Evolutionary conservation across 2,329 filamentous ascomycete species (phyloP).

Genomic region (Pezicula radicicola): DNA sequence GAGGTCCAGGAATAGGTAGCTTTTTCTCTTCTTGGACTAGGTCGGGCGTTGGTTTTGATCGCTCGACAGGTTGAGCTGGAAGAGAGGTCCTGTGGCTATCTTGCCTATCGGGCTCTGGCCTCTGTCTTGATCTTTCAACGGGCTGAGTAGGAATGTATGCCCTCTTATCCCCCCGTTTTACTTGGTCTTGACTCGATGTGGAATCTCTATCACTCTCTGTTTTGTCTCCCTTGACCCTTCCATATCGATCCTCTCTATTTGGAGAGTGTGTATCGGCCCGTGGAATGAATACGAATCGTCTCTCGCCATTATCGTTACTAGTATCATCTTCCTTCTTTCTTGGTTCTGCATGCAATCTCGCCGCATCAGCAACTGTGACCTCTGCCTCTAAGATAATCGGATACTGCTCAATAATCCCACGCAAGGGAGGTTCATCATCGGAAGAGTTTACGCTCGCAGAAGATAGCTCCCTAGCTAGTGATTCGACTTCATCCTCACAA

Average conservation of each 20-base stretch:
- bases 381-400: constrained; percentile 63
- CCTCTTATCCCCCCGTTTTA: neutral
- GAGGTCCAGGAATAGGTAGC: neutral
- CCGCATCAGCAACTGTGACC: constrained; percentile 26
- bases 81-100: too few relatives aligned
- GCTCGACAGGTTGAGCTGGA: too few relatives aligned
- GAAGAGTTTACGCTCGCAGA: constrained; percentile 5
- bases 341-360: constrained; percentile 21
- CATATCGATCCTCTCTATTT: constrained; percentile 19
- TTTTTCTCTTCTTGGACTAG: neutral
- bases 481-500: constrained; percentile 66
- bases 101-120: too few relatives aligned
- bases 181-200: neutral
- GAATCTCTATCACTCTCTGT: constrained; percentile 1
- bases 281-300: constrained; percentile 60
- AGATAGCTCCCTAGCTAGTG: constrained; percentile 59
- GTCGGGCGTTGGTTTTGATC: neutral
- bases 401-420: constrained; percentile 66
- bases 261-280: constrained; percentile 17
- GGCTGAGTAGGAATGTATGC: constrained; percentile 1
- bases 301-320: constrained; percentile 39
- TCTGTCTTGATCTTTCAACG: constrained; percentile 1
- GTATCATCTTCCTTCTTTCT: constrained; percentile 13
- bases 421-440: constrained; percentile 53
- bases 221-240: constrained; percentile 1